Evolutionary conservation across 768 basidiomycete genomes (phyloP), one percentile per base, ranked within the genome.

Genomic region (Tricholoma furcatifolium): DNA sequence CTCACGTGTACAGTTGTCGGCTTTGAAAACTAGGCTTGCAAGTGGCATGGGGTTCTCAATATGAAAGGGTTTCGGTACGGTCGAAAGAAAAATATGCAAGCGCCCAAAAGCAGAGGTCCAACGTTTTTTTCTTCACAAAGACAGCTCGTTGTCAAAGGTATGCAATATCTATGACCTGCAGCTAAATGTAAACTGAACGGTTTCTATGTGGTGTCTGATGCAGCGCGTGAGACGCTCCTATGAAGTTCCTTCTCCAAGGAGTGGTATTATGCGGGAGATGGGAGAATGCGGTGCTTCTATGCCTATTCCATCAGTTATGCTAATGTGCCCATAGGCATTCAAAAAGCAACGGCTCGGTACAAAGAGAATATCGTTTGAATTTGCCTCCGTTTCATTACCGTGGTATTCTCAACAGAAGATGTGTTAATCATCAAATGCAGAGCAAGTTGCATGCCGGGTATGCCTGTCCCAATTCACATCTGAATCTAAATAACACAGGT

Each of bases 71-170:
- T 20, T 17, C 7, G 36, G 10, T 0, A 63, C 61, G 62, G 62
- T 63, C 2, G 62, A 63, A 24, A 92, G 93, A 32, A 84, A 82
- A 3, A 85, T 93, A 35, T 72, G 83, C 18, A 93, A 90, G 60
- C 76, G 91, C 49, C 79, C 87, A 14, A 75, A 76, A 40, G 75
- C 82, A 4, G 91, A 93, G 64, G 87, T 85, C 1, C 92, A 92
- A 61, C 85, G 89, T 54, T 96, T 93, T 66, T 98, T 94, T 70
- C n/a, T 90, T 94, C 78, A 96, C 92, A 70, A 98, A 98, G 72
- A 98, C 97, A 0, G 88, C 91, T 0, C 75, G 83, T 99, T n/a
- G 83, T 95, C 63, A 97, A 95, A 76, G 88, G 95, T 93, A 43
- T 41, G 76, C 42, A 9, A 18, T n/a, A 23, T 14, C 3, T 30